Evolutionary conservation across 2,329 filamentous ascomycete genomes (phyloP).

Genomic region (Fusarium graminum): DNA sequence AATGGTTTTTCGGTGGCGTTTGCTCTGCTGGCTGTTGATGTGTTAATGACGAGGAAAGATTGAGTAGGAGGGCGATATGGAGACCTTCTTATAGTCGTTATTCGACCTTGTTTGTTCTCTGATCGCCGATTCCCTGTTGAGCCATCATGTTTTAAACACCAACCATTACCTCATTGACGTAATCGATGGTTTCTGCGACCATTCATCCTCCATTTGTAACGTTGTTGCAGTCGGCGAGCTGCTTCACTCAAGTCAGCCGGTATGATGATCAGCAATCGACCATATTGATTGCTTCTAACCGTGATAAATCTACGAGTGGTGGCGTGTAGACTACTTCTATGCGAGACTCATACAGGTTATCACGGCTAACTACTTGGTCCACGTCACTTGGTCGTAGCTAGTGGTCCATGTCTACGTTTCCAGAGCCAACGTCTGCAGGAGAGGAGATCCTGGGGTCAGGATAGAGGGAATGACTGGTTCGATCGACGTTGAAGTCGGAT

Average conservation of each 20-base stretch:
- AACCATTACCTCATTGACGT: slow-evolving; percentile 38
- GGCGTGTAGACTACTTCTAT: slow-evolving; percentile 17
- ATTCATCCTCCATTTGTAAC: not conserved
- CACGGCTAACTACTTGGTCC: slow-evolving; percentile 8
- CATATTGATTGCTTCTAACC: not conserved
- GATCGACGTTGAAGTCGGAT: slow-evolving; percentile 14
- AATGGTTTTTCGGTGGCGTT: slow-evolving; percentile 1
- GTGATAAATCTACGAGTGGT: slow-evolving; percentile 13
- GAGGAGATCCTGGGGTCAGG: not conserved
- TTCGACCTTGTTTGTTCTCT: not conserved
- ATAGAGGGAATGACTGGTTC: not conserved
- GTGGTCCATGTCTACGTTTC: not conserved
- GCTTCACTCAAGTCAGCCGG: slow-evolving; percentile 11
- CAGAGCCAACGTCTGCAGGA: not conserved
- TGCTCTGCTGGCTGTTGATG: slow-evolving; percentile 5
- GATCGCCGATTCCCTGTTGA: slow-evolving; percentile 11
- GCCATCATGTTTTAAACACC: not conserved
- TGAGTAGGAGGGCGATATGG: not conserved
- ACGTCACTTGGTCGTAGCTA: not conserved
- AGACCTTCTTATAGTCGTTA: slow-evolving; percentile 35
- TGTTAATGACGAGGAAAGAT: slow-evolving; percentile 1
- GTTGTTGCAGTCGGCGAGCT: slow-evolving; percentile 6
- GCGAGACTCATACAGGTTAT: slow-evolving; percentile 17
- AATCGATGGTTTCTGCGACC: slow-evolving; percentile 29
- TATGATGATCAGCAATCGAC: slow-evolving; percentile 1